Percentiles rank a stretch among this genome's conserved stretches.
phyloP scores from a whole-genome alignment of 768 basidiomycete genomes.

The Suillus variegatus region DNA sequence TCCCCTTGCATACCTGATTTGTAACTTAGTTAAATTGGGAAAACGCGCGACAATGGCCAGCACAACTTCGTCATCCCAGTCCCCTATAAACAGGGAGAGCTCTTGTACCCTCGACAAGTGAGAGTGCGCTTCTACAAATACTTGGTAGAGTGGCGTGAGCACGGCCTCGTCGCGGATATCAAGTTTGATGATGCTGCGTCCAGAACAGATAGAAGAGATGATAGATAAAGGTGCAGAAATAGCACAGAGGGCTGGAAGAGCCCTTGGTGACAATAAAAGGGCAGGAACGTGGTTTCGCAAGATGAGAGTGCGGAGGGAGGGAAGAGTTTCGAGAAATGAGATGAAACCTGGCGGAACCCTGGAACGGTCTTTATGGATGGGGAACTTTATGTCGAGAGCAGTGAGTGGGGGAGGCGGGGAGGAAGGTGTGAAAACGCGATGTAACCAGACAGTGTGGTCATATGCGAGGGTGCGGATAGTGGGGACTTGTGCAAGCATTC shows the following conservation, averaged over 20 bases:
- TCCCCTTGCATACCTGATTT: slow-evolving; percentile 39
- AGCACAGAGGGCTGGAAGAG: slow-evolving; percentile 21
- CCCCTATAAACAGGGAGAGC: slow-evolving; percentile 36
- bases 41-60: slow-evolving; percentile 44
- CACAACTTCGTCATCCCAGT: slow-evolving; percentile 50
- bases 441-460: slow-evolving; percentile 42
- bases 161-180: slow-evolving; percentile 26
- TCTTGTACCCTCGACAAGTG: slow-evolving; percentile 23
- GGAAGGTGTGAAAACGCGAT: slow-evolving; percentile 38
- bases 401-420: slow-evolving; percentile 17
- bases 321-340: slow-evolving; percentile 26
- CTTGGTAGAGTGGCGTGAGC: slow-evolving; percentile 22
- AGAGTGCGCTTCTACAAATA: slow-evolving; percentile 13
- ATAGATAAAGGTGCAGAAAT: slow-evolving; percentile 30
- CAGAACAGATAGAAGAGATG: slow-evolving; percentile 25
- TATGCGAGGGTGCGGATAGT: slow-evolving; percentile 36
- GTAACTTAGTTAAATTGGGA: slow-evolving; percentile 34
- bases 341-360: slow-evolving; percentile 22
- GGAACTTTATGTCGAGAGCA: slow-evolving; percentile 30
- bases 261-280: slow-evolving; percentile 20
- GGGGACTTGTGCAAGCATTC: slow-evolving; percentile 37
- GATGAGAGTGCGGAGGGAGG: slow-evolving; percentile 20
- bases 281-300: slow-evolving; percentile 31
- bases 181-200: slow-evolving; percentile 21
- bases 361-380: slow-evolving; percentile 31